Percentiles rank a stretch among this genome's conserved stretches.
Evolutionary conservation across 495 filamentous ascomycete genomes (phyloP).

Genomic region (Tuber microsphaerosporum): DNA sequence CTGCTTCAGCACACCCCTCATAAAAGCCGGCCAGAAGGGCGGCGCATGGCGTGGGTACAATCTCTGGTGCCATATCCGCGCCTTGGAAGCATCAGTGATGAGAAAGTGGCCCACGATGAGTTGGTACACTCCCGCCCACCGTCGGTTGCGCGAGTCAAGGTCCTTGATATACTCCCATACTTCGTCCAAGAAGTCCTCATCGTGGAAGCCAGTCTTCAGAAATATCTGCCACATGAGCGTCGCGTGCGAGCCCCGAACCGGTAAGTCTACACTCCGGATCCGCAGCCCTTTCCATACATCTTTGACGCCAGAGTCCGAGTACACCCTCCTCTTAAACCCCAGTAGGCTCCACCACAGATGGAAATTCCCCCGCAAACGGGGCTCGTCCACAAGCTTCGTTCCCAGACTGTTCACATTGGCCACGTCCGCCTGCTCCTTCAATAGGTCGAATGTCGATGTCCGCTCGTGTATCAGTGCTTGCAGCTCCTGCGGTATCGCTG

Average conservation of each 20-base stretch:
- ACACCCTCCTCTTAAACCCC: constrained; percentile 26
- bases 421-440: constrained; percentile 26
- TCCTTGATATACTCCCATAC: constrained; percentile 31
- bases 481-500: not conserved
- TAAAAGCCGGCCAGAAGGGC: constrained; percentile 21
- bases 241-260: constrained; percentile 19
- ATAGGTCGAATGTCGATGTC: constrained; percentile 18
- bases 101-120: constrained; percentile 25
- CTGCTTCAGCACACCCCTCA: constrained; percentile 12
- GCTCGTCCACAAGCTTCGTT: constrained; percentile 32
- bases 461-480: not conserved
- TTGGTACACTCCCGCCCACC: constrained; percentile 34
- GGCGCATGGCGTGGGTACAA: constrained; percentile 27
- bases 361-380: constrained; percentile 8
- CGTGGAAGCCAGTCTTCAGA: constrained; percentile 19
- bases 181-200: constrained; percentile 22
- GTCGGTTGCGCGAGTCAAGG: constrained; percentile 9
- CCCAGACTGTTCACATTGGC: constrained; percentile 8
- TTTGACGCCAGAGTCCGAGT: constrained; percentile 28
- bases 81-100: constrained; percentile 11
- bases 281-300: constrained; percentile 35
- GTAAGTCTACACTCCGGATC: constrained; percentile 27
- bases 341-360: constrained; percentile 34
- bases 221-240: constrained; percentile 32
- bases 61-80: constrained; percentile 19